Percentiles rank a stretch among this genome's conserved stretches.
Evolutionary conservation across 2,329 filamentous ascomycete genomes (phyloP).

Genomic region (Penicillium sp.): DNA sequence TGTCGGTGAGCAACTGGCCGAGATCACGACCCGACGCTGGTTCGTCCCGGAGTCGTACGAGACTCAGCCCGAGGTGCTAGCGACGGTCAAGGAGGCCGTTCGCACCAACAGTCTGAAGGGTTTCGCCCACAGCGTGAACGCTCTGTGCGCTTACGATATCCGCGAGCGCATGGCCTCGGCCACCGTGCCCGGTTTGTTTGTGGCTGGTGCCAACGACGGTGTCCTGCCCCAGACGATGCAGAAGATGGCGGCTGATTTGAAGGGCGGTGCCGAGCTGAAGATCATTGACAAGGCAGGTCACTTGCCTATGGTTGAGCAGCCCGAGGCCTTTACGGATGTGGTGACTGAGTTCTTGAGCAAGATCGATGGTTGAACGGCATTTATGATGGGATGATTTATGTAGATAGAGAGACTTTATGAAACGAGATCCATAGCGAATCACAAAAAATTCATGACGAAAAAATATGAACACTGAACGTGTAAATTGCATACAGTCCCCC

Average conservation of each 20-base stretch:
- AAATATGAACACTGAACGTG: neutral
- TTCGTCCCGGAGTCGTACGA: conserved; percentile 66
- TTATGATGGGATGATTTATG: neutral
- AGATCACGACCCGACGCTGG: conserved; percentile 74
- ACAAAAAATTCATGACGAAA: neutral
- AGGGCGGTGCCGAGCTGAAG: conserved; percentile 62
- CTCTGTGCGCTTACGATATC: conserved; percentile 57
- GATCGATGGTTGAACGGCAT: conserved; percentile 23
- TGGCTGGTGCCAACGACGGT: conserved; percentile 74
- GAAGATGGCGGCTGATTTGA: conserved; percentile 65
- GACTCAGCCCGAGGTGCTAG: conserved; percentile 53
- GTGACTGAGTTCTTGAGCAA: conserved; percentile 60
- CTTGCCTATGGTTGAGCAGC: conserved; percentile 80
- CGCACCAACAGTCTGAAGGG: conserved; percentile 69
- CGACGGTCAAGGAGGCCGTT: conserved; percentile 70
- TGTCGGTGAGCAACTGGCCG: conserved; percentile 66
- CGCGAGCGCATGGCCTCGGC: conserved; percentile 46
- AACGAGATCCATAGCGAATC: neutral
- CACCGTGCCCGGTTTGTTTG: conserved; percentile 59
- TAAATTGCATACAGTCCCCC: neutral
- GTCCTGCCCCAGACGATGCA: conserved; percentile 80
- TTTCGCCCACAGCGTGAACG: conserved; percentile 79
- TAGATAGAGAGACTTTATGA: neutral
- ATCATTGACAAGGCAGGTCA: conserved; percentile 74
- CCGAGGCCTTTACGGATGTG: conserved; percentile 67